phyloP scores from a whole-genome alignment of 2,329 filamentous ascomycete species.

The Tympanopsis confertula region DNA sequence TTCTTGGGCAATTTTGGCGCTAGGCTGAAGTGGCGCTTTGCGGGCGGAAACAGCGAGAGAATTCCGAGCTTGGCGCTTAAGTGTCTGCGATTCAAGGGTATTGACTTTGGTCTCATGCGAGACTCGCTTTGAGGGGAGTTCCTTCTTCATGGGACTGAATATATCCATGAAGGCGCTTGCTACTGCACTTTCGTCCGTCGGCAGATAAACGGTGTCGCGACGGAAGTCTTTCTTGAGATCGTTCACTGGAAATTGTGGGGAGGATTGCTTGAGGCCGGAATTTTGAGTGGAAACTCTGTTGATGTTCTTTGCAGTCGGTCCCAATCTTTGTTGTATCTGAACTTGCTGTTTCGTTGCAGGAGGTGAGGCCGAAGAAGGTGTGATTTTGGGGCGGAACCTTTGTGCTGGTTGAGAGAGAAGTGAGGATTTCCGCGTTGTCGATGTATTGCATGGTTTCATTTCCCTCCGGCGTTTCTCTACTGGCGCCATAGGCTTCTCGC shows the following conservation, averaged over 20 bases:
- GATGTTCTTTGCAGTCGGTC: too few relatives aligned
- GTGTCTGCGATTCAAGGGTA: constrained; percentile 1
- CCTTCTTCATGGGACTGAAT: constrained; percentile 23
- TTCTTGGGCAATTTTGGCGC: constrained; percentile 22
- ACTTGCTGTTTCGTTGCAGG: constrained; percentile 4
- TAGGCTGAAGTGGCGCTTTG: constrained; percentile 33
- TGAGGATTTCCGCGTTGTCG: constrained; percentile 13
- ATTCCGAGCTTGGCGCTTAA: constrained; percentile 9
- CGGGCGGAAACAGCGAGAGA: constrained; percentile 28
- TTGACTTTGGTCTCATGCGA: neutral
- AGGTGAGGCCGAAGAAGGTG: constrained; percentile 11
- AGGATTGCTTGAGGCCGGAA: neutral
- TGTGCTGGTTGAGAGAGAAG: constrained; percentile 25
- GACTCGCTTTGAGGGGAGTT: constrained; percentile 1
- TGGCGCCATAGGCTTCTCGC: neutral
- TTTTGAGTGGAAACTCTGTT: too few relatives aligned
- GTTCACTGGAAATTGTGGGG: neutral
- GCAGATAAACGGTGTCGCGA: constrained; percentile 25
- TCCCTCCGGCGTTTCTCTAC: constrained; percentile 14
- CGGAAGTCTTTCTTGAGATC: constrained; percentile 6
- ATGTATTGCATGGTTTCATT: constrained; percentile 10
- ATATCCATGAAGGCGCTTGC: constrained; percentile 28
- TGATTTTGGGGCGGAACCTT: constrained; percentile 20
- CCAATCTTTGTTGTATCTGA: too few relatives aligned
- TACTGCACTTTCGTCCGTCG: constrained; percentile 24